phyloP scores from a whole-genome alignment of 352 stramenopile species.

The Phytophthora sansomeana region DNA sequence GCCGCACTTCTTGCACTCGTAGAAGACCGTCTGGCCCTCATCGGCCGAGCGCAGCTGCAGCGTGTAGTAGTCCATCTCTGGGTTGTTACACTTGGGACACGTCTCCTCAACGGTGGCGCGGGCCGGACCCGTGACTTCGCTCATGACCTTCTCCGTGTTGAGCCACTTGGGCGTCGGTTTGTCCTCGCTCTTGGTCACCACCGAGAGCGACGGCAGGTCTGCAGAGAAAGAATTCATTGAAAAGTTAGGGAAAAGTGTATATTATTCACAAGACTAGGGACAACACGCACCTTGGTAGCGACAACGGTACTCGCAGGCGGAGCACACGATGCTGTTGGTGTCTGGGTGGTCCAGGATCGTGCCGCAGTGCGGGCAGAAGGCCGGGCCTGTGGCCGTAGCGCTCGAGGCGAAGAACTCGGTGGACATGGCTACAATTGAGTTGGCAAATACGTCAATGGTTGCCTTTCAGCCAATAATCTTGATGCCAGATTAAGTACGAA shows the following conservation, averaged over 20 bases:
- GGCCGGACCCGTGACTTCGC: conserved; percentile 86
- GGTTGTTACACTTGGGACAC: conserved; percentile 97
- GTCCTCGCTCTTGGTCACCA: conserved; percentile 79
- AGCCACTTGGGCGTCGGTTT: conserved; percentile 87
- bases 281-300: conserved; percentile 74
- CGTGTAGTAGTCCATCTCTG: conserved; percentile 99
- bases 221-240: not conserved
- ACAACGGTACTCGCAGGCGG: conserved; percentile 85
- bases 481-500: not conserved
- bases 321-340: conserved; percentile 90
- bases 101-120: conserved; percentile 97
- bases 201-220: conserved; percentile 85
- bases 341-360: conserved; percentile 90
- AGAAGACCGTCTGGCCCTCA: conserved; percentile 99
- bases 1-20: conserved; percentile 98
- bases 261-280: not conserved
- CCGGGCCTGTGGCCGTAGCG: conserved; percentile 64
- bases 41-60: conserved; percentile 99
- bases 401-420: conserved; percentile 77
- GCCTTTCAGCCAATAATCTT: conserved; percentile 39
- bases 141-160: conserved; percentile 73
- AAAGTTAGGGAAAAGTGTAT: conserved; percentile 8
- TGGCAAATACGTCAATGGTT: conserved; percentile 23
- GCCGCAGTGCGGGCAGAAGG: conserved; percentile 90
- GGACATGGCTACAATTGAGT: conserved; percentile 38